Base-by-base conservation (phyloP, 371 early-diverging fungal species). In the Phascolomyces articulosus region DNA sequence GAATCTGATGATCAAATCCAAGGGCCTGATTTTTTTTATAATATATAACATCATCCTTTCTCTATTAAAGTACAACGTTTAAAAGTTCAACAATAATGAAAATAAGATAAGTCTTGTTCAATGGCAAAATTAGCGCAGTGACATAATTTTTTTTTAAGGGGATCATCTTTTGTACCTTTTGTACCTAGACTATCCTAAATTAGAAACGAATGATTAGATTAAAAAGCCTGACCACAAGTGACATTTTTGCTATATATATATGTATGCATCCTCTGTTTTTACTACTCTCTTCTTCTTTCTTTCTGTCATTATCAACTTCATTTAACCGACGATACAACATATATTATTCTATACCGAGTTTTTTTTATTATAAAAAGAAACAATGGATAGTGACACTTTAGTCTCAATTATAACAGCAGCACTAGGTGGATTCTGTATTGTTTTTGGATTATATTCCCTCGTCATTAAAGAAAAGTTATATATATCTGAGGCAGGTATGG, bases 401-500 rank as follows among this genome's bases (percentile, higher is more conserved):
- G 76, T 68, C 61, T 82, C 55, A 68, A 75, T 57, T 70, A 75
- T 53, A 61, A 26, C 27, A n/a, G 78, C 72, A 8, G 49, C 89
- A 11, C 59, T 91, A 16, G 94, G 94, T 44, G 87, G 87, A 16
- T 95, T 96, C 68, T 87, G 93, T 63, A 72, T 91, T 24, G 28
- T 87, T 31, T 93, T 91, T 63, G 92, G 94, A 0, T 82, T 95
- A 40, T 79, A 95, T 59, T 96, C 96, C 10, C 77, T 95, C 51
- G 77, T 91, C 63, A 79, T 94, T 59, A 96, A 96, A 72, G 95
- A 97, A 64, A 82, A 86, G 7, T 82, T 95, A 26, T 94, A 87
- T 71, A 71, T 97, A 57, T 90, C 92, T 40, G 97, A 96, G 77
- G 85, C 95, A 26, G 72, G 86, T 83, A 78, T 78, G 77, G 86